Base-by-base conservation (phyloP, 2,329 filamentous ascomycete species). In the Trichoderma arundinaceum region DNA sequence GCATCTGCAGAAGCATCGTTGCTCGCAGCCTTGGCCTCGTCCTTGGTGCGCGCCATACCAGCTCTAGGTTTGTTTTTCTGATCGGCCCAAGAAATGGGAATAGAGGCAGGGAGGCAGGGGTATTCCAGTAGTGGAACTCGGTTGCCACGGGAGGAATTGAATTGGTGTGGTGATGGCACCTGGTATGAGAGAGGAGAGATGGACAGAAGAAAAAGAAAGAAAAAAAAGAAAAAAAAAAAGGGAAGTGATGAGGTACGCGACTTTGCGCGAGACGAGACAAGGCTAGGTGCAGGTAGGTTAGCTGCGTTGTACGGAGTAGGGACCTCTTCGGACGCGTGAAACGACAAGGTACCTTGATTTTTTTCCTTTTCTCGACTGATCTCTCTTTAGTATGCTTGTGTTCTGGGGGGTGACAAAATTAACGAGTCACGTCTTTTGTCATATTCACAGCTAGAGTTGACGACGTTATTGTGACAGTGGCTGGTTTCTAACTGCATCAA, bases 1-100 rank as follows among this genome's bases (percentile, higher is more conserved):
- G 53, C 44, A 71, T 80, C 79, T 57, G 76, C 74, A 13, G 77
- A 76, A 17, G 78, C 75, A 38, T 78, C 78, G n/a, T 44, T 54
- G 46, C 69, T 60, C 17, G 74, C 54, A 13, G 68, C 69, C 43
- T 70, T 41, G 33, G 65, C 67, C 46, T 76, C 73, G 63, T 76
- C 74, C 58, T 73, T 76, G 56, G 75, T 77, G 57, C 74, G 74
- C 63, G 75, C 75, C 75, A 76, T 76, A 62, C 22, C 51, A 39
- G 39, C 32, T 17, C 22, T 35, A 10, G 38, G 22, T 19, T n/a
- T 32, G 48, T 17, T 19, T 12, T 41, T 39, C 39, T 22, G 4
- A 28, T 28, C 22, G 22, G 22, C 22, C 22, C 22, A 28, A 28
- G 22, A 28, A 28, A 28, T 28, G 4, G 22, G 22, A 28, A 28